Evolutionary conservation across 331 rosid genomes (phyloP), one percentile per base, ranked within the genome.

Genomic region (Malus hybrid): DNA sequence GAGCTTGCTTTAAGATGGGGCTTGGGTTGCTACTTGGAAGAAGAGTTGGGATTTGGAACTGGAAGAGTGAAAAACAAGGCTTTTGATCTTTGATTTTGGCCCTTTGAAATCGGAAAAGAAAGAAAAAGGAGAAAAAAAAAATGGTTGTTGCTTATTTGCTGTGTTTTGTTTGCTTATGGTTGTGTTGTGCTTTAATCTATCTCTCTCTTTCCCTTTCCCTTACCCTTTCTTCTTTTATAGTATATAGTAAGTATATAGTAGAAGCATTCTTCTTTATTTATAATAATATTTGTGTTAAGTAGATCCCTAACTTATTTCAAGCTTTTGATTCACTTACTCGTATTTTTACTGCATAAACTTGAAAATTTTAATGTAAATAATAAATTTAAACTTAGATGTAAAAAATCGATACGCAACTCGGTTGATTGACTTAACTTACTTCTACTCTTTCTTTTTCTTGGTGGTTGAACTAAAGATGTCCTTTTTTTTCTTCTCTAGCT

Each of bases 31-130:
- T 24, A 34, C 13, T 63, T 28, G 20, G 80, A 42, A 42, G 48
- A 42, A 66, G 50, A 66, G 32, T 52, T 18, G 74, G 63, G 39
- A 75, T 42, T 67, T 61, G 32, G 61, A 55, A 42, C 5, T 61
- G 60, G 30, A 86, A 74, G 91, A 84, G 91, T 84, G 89, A 87
- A 83, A 85, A 81, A 77, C 87, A 90, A 89, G 89, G 87, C 77
- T 84, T 84, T 78, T 60, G 61, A 76, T 6, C 18, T 70, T 62
- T 53, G 58, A 22, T 19, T 0, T 52, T 53, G 58, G 58, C 58
- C n/a, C 10, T 13, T 62, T 62, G 39, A 62, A 62, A 62, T 13
- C 66, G n/a, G 69, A 52, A 11, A 28, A 33, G 28, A 32, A 7
- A 44, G 81, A 29, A 63, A 14, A 26, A 24, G 28, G 24, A 13